Evolutionary conservation across 768 basidiomycete genomes (phyloP).

Genomic region (Dentipellis sp.): DNA sequence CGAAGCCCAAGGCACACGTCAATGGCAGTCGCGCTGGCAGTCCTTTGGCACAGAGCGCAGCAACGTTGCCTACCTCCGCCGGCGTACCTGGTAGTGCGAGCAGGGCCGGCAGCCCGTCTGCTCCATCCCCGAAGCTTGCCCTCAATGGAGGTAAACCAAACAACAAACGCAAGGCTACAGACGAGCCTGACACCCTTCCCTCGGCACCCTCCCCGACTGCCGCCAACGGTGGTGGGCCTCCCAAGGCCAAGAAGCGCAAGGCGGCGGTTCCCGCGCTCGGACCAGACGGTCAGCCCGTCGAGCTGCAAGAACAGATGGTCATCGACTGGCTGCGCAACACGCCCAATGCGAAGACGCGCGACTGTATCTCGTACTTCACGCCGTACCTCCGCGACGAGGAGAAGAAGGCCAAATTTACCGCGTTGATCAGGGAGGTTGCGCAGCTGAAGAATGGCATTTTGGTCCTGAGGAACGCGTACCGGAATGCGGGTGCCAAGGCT

Average conservation of each 20-base stretch:
- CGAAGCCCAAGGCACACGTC: constrained; percentile 41
- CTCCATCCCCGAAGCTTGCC: constrained; percentile 23
- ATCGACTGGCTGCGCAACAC: constrained; percentile 69
- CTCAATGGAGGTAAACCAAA: constrained; percentile 1
- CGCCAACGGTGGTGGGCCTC: constrained; percentile 18
- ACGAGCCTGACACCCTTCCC: constrained; percentile 19
- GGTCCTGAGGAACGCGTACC: constrained; percentile 27
- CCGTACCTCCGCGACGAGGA: constrained; percentile 60
- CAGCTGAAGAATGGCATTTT: constrained; percentile 59
- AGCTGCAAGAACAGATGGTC: constrained; percentile 56
- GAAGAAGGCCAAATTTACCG: constrained; percentile 70
- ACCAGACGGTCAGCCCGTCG: constrained; percentile 34
- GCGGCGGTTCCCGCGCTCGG: constrained; percentile 22
- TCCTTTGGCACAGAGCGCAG: constrained; percentile 35
- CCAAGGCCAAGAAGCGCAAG: constrained; percentile 51
- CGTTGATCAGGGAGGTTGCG: constrained; percentile 72
- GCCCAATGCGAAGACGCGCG: constrained; percentile 62
- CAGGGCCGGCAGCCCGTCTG: constrained; percentile 37
- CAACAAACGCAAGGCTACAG: constrained; percentile 55
- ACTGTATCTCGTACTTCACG: constrained; percentile 75
- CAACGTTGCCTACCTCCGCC: constrained; percentile 26
- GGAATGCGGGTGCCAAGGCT: constrained; percentile 5
- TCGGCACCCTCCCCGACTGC: constrained; percentile 2
- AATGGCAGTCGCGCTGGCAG: constrained; percentile 46
- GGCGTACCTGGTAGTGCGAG: constrained; percentile 15